A percentile compares a stretch with the other conserved stretches of the same genome.
Evolutionary conservation across 148 eudicot species (phyloP).

Genomic region (Rhododendron simsii): DNA sequence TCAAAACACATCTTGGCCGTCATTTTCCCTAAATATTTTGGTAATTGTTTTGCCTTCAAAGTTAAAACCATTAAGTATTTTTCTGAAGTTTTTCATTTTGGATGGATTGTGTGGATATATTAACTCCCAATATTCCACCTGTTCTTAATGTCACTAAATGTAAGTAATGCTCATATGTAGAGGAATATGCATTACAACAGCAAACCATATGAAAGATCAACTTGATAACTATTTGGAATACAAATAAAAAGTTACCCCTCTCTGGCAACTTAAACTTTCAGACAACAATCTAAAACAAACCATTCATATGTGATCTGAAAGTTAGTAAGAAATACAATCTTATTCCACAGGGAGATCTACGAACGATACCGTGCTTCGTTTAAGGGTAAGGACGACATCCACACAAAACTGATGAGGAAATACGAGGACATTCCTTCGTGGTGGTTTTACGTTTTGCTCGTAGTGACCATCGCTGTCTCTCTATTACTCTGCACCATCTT

Average conservation of each 20-base stretch:
- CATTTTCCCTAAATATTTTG: background rate
- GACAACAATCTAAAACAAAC: background rate
- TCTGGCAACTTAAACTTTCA: background rate
- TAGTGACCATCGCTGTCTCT: slow-evolving; percentile 49
- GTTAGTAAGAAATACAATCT: background rate
- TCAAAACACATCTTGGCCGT: no score
- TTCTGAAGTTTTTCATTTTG: background rate
- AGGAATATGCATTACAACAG: background rate
- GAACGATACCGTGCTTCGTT: slow-evolving; percentile 65
- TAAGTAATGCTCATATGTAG: background rate
- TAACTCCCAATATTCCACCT: background rate
- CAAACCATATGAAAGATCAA: background rate
- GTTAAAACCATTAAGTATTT: background rate
- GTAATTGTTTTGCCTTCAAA: background rate
- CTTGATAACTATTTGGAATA: background rate
- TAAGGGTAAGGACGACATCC: slow-evolving; percentile 79
- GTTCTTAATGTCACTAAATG: background rate
- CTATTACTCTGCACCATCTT: slow-evolving; percentile 62
- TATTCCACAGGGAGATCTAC: slow-evolving; percentile 65
- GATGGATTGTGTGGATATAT: background rate
- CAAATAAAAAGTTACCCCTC: background rate
- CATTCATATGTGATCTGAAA: background rate
- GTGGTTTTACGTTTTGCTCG: slow-evolving; percentile 80
- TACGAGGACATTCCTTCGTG: slow-evolving; percentile 93
- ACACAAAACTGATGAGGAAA: slow-evolving; percentile 74